phyloP scores from a whole-genome alignment of 2,329 filamentous ascomycete genomes.

The Fusarium mangiferae region DNA sequence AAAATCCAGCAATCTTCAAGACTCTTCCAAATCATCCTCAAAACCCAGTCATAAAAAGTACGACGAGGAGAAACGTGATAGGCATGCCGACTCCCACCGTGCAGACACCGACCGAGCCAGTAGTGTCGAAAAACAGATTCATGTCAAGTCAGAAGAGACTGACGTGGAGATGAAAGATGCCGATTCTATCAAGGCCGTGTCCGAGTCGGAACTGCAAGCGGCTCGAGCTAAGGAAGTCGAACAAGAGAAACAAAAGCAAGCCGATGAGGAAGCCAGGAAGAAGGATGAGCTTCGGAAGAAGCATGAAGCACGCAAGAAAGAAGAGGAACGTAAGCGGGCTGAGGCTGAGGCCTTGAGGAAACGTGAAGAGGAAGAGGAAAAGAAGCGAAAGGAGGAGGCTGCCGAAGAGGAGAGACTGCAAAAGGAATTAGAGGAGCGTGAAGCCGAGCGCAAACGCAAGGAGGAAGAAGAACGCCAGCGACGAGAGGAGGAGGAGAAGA shows the following conservation, averaged over 20 bases:
- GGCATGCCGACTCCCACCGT: constrained; percentile 53
- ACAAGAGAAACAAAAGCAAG: constrained; percentile 38
- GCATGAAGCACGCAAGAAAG: constrained; percentile 50
- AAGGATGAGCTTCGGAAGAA: constrained; percentile 51
- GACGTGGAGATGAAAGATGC: constrained; percentile 68
- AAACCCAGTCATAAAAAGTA: constrained; percentile 53
- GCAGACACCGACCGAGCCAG: constrained; percentile 55
- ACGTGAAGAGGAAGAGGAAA: constrained; percentile 47
- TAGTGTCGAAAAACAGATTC: constrained; percentile 60
- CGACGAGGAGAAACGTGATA: constrained; percentile 54
- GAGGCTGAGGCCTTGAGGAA: constrained; percentile 45
- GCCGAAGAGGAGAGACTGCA: constrained; percentile 46
- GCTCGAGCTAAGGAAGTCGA: constrained; percentile 47
- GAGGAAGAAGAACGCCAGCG: constrained; percentile 51
- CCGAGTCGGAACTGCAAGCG: constrained; percentile 49
- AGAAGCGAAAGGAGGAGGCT: constrained; percentile 49
- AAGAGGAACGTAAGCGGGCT: constrained; percentile 46
- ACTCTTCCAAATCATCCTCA: constrained; percentile 50
- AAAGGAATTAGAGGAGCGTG: constrained; percentile 47
- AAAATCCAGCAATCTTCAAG: constrained; percentile 56
- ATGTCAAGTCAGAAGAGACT: constrained; percentile 66
- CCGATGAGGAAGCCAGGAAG: constrained; percentile 49
- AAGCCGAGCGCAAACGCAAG: constrained; percentile 50
- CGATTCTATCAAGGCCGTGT: constrained; percentile 44
- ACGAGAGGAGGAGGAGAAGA: constrained; percentile 51